Conservation (phyloP, 306 rosid genomes). For the Quercus parvula region DNA sequence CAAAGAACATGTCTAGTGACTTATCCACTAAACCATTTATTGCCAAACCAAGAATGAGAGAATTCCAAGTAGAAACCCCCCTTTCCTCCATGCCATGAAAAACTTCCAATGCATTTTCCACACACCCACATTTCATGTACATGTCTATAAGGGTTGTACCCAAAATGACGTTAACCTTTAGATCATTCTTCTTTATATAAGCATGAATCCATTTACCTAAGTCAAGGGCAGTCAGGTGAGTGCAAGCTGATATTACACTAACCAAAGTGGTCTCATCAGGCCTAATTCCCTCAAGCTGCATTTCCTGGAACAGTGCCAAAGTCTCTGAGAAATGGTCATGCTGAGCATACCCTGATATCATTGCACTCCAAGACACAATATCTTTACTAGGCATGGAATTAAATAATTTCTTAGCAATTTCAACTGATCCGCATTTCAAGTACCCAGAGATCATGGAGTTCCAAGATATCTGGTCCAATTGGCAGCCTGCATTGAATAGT, state of each 20-base stretch:
- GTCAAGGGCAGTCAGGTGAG: slow-evolving; percentile 69
- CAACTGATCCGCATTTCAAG: slow-evolving; percentile 54
- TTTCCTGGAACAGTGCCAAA: slow-evolving; percentile 57
- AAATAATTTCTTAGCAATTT: slow-evolving; percentile 56
- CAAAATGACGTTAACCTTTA: slow-evolving; percentile 28
- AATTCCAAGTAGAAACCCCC: slow-evolving; percentile 81
- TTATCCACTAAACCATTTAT: slow-evolving; percentile 64
- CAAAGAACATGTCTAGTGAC: slow-evolving; percentile 56
- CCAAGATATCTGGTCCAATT: slow-evolving; percentile 73
- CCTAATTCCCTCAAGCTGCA: slow-evolving; percentile 55
- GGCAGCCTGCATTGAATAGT: slow-evolving; percentile 48
- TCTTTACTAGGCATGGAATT: slow-evolving; percentile 68
- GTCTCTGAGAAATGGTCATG: slow-evolving; percentile 58
- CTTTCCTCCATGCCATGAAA: slow-evolving; percentile 54
- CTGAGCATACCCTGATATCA: slow-evolving; percentile 77
- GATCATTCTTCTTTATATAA: slow-evolving; percentile 48
- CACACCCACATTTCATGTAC: slow-evolving; percentile 83
- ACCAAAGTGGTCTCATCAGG: slow-evolving; percentile 71
- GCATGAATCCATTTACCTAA: slow-evolving; percentile 78
- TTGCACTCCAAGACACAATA: slow-evolving; percentile 79
- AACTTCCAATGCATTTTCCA: slow-evolving; percentile 59
- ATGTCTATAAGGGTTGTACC: slow-evolving; percentile 45
- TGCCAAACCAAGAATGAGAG: slow-evolving; percentile 75
- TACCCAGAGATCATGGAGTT: slow-evolving; percentile 84
- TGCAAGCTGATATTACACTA: slow-evolving; percentile 69